A percentile compares a stretch with the other conserved stretches of the same genome.
These are phyloP conservation scores for Ceratocystis colombiana DNA, from an alignment of 2,329 filamentous ascomycete genomes.

Conservation along the genomic window DNA sequence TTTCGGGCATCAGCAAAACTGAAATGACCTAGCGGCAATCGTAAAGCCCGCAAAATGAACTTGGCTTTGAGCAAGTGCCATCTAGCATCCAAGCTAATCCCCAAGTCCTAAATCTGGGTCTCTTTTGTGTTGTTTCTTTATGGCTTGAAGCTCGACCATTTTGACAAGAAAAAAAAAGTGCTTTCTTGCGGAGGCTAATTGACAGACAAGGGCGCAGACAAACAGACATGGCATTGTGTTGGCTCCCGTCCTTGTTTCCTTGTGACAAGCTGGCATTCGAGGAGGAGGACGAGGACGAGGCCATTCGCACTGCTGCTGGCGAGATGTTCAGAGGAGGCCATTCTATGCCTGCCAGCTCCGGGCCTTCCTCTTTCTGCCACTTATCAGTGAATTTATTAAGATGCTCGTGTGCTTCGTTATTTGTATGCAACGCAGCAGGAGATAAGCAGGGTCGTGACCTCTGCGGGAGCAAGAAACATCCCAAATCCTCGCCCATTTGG, in stretches of 20 bases:
- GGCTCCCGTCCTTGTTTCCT: neutral
- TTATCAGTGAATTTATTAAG: no score
- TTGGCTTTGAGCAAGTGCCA: constrained; percentile 11
- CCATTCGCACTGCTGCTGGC: no score
- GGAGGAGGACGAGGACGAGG: no score
- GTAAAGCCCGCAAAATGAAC: constrained; percentile 15
- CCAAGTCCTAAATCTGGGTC: constrained; percentile 8
- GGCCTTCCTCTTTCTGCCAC: no score
- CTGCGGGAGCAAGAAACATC: no score
- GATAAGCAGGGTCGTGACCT: no score
- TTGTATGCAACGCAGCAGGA: no score
- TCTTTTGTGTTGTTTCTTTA: neutral
- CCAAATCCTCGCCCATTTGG: no score
- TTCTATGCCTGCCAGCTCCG: no score
- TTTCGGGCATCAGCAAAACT: constrained; percentile 1
- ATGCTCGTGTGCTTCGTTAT: no score
- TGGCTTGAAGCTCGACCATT: constrained; percentile 8
- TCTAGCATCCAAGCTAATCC: constrained; percentile 7
- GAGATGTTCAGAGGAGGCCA: no score
- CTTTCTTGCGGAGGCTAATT: neutral
- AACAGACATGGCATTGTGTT: neutral
- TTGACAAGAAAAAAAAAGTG: neutral
- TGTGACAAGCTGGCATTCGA: no score
- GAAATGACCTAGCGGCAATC: constrained; percentile 10
- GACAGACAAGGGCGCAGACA: neutral